Percentiles rank a stretch among this genome's conserved stretches.
Evolutionary conservation across 2,329 filamentous ascomycete species (phyloP).

Genomic region (Fusarium sp.): DNA sequence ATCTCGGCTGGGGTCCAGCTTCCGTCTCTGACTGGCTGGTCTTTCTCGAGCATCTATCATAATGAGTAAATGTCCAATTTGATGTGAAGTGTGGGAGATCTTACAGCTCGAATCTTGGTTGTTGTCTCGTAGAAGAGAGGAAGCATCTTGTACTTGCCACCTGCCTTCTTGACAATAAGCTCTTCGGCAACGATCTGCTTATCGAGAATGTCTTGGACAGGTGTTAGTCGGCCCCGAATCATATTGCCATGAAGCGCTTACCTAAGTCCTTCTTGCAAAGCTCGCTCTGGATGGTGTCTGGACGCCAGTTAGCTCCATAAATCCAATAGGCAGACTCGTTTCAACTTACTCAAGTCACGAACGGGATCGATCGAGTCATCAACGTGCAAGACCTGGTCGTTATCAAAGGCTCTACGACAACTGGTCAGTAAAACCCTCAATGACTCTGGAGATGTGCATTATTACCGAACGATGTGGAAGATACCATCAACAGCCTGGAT

Average conservation of each 20-base stretch:
- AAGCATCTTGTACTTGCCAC: conserved; percentile 59
- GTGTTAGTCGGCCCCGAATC: neutral
- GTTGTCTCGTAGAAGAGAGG: conserved; percentile 58
- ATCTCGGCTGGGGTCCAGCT: conserved; percentile 57
- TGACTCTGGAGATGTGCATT: neutral
- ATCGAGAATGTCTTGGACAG: conserved; percentile 50
- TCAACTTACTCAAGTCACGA: conserved; percentile 53
- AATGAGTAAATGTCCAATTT: neutral
- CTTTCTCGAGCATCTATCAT: conserved; percentile 52
- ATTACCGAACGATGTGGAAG: conserved; percentile 57
- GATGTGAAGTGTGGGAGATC: neutral
- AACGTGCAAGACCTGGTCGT: conserved; percentile 59
- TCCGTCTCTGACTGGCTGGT: conserved; percentile 56
- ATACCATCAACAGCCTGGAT: conserved; percentile 60
- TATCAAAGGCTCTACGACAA: conserved; percentile 54
- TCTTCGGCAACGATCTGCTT: conserved; percentile 55
- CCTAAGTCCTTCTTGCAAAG: conserved; percentile 54
- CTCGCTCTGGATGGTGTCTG: conserved; percentile 45
- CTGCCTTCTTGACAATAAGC: conserved; percentile 54
- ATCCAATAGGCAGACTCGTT: neutral
- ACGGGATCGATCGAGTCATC: conserved; percentile 59
- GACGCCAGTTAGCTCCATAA: conserved; percentile 5
- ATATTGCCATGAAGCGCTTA: neutral
- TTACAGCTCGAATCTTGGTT: conserved; percentile 52
- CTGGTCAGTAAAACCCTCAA: neutral